Evolutionary conservation across 371 early-diverging fungal genomes (phyloP).

Genomic region (Batrachochytrium dendrobatidis): DNA sequence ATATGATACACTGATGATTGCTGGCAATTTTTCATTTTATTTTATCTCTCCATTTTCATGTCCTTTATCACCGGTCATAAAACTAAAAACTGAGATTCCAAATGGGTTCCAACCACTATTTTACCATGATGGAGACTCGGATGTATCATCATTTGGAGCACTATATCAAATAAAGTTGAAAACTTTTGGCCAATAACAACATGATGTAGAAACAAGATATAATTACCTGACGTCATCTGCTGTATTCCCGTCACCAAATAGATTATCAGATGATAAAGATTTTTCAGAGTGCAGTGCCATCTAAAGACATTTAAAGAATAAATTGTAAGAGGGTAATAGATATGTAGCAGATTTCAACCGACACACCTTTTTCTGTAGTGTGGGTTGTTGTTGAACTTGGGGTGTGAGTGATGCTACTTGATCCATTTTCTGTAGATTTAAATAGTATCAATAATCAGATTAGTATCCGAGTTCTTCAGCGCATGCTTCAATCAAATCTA

Average conservation of each 20-base stretch:
- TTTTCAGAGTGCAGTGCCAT: background rate
- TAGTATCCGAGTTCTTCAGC: background rate
- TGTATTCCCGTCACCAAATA: slow-evolving; percentile 19
- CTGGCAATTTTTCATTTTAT: too few relatives aligned
- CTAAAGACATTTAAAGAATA: background rate
- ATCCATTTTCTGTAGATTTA: background rate
- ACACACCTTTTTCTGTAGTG: too few relatives aligned
- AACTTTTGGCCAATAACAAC: too few relatives aligned
- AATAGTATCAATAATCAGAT: background rate
- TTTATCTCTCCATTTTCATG: too few relatives aligned
- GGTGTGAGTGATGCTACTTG: background rate
- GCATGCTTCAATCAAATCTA: background rate
- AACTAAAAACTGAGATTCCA: too few relatives aligned
- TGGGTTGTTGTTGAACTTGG: too few relatives aligned
- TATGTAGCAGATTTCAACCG: background rate
- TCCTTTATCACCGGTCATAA: too few relatives aligned
- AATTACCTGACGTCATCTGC: slow-evolving; percentile 25
- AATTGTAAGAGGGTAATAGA: background rate
- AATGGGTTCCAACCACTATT: too few relatives aligned
- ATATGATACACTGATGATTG: too few relatives aligned
- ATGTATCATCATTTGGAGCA: too few relatives aligned
- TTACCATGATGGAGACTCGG: too few relatives aligned
- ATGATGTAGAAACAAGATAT: background rate
- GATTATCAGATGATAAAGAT: slow-evolving; percentile 7
- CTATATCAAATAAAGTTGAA: too few relatives aligned